phyloP scores from a whole-genome alignment of 176 grass and related monocot species.

The Cenchrus americanus region DNA sequence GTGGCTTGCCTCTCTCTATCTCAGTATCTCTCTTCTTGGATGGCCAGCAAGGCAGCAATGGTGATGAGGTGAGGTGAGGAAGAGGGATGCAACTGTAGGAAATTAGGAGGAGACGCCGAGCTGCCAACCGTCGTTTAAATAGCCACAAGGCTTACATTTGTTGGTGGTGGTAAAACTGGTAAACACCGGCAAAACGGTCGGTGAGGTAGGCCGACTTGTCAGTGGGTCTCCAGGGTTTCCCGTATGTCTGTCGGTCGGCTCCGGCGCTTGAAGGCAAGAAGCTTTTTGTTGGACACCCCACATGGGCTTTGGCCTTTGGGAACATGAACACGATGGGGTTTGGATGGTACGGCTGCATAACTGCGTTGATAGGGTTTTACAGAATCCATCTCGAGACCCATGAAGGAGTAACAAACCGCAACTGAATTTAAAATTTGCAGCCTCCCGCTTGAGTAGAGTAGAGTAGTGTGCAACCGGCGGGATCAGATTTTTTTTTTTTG shows the following conservation, averaged over 20 bases:
- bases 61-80: not conserved
- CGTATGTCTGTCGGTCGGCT: constrained; percentile 29
- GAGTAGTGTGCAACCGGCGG: too few species aligned
- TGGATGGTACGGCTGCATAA: not conserved
- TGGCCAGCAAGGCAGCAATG: not conserved
- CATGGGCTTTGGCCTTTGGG: not conserved
- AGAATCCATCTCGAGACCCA: too few species aligned
- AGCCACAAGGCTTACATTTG: not conserved
- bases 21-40: not conserved
- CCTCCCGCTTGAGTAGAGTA: too few species aligned
- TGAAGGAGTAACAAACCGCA: too few species aligned
- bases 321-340: not conserved
- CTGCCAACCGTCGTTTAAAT: constrained; percentile 23
- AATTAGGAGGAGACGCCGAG: not conserved
- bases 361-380: too few species aligned
- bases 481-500: too few species aligned
- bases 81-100: not conserved
- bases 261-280: not conserved
- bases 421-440: too few species aligned
- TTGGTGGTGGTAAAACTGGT: not conserved
- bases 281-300: constrained; percentile 19
- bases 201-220: not conserved
- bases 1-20: not conserved
- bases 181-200: not conserved
- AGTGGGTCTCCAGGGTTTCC: not conserved